Base-by-base conservation (phyloP, 2,329 filamentous ascomycete genomes). In the Alternaria rosae region DNA sequence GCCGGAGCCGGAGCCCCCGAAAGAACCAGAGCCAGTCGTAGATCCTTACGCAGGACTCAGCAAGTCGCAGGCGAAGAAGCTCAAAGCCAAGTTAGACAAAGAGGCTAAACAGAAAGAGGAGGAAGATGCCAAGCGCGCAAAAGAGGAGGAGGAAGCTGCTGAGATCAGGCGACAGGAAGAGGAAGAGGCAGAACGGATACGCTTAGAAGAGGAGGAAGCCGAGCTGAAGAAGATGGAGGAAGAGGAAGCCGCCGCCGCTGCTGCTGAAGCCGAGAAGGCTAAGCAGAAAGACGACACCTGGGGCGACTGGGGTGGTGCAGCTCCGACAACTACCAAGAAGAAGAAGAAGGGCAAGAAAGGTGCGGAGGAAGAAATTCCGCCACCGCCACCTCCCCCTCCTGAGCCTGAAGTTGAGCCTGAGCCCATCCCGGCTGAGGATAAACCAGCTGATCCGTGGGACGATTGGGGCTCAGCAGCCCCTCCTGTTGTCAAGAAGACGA, bases 21-120 rank as follows among this genome's bases (percentile, higher is more conserved):
- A 38, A 38, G 76, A 76, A 47, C 77, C 82, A 21, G 79, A 80
- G 62, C 75, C 76, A n/a, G 81, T 82, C 60, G 66, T 70, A 11
- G 74, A 76, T 60, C 75, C 75, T 12, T 72, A 73, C 52, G 67
- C 68, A 21, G 72, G 71, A 25, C 69, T 76, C 26, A 74, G 67
- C 56, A 77, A 75, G 57, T 64, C 68, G 35, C 70, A 76, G 42
- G 73, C 61, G 55, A 76, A 74, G 64, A 76, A 70, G 66, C 67
- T 75, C 21, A 68, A 72, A 54, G 67, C 68, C 67, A 82, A 80
- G 61, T 80, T 82, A 70, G 76, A 72, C 38, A 71, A 70, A 42
- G 78, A 60, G 4, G 59, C 59, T 7, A 62, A 62, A 17, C 23
- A 48, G 35, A 75, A 73, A 30, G 66, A 69, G 38, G 57, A 57